These are phyloP conservation scores for Blastocladiella britannica DNA, from an alignment of 192 early-diverging fungal genomes.

Conservation along the genomic window DNA sequence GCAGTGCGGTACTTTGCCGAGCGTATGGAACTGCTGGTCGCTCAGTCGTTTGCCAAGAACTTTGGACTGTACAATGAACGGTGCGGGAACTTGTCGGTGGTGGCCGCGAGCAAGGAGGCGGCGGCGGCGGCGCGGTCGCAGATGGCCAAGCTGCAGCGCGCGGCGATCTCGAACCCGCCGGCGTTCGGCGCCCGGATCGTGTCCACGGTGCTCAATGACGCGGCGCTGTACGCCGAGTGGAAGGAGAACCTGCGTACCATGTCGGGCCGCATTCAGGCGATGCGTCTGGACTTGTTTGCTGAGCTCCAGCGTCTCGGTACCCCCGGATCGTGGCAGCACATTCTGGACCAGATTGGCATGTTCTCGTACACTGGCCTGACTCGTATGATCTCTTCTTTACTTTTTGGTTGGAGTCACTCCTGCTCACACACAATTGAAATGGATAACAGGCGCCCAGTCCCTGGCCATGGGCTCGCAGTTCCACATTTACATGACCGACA, in stretches of 20 bases:
- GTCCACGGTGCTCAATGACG: slow-evolving; percentile 58
- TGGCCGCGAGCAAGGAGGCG: slow-evolving; percentile 28
- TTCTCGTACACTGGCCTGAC: slow-evolving; percentile 85
- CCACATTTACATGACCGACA: slow-evolving; percentile 84
- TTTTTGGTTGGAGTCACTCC: neutral
- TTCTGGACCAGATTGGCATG: slow-evolving; percentile 93
- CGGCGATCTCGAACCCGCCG: slow-evolving; percentile 76
- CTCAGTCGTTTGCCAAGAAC: slow-evolving; percentile 95
- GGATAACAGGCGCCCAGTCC: slow-evolving; percentile 36
- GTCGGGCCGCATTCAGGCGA: slow-evolving; percentile 74
- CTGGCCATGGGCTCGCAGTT: slow-evolving; percentile 58
- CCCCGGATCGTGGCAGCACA: slow-evolving; percentile 90
- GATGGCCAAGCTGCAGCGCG: slow-evolving; percentile 59
- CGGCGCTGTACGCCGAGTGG: slow-evolving; percentile 67
- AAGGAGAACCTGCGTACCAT: slow-evolving; percentile 48
- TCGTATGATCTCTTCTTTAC: slow-evolving; percentile 14
- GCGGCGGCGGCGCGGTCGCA: slow-evolving; percentile 51
- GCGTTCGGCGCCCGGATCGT: slow-evolving; percentile 80
- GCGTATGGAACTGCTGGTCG: slow-evolving; percentile 69
- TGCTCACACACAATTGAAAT: slow-evolving; percentile 1
- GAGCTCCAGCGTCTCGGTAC: slow-evolving; percentile 51
- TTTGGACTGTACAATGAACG: slow-evolving; percentile 93
- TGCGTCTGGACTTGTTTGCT: slow-evolving; percentile 52
- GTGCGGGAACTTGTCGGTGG: slow-evolving; percentile 63
- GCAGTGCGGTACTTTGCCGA: slow-evolving; percentile 84